A percentile compares a stretch with the other conserved stretches of the same genome.
Conservation (phyloP, 106 monocot genomes). For the Dioscorea dumetorum region DNA sequence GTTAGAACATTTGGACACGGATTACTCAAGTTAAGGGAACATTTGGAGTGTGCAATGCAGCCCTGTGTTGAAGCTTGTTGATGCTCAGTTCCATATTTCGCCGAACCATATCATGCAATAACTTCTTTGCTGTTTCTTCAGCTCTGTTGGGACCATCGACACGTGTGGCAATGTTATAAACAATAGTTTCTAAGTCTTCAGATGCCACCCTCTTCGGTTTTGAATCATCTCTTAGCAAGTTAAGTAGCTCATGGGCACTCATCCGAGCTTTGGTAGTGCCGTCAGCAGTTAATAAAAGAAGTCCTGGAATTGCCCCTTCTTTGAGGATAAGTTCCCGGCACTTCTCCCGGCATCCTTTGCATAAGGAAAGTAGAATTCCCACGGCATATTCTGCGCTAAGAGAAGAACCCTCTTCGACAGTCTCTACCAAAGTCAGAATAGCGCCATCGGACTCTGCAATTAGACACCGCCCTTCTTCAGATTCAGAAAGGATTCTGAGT, state of each 20-base stretch:
- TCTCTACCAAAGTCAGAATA: conserved; percentile 55
- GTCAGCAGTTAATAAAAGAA: conserved; percentile 46
- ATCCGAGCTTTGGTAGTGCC: conserved; percentile 35
- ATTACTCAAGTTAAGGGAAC: background rate
- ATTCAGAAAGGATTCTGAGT: conserved; percentile 31
- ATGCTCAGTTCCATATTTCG: conserved; percentile 31
- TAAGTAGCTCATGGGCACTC: conserved; percentile 31
- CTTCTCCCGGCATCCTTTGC: conserved; percentile 34
- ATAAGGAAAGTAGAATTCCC: conserved; percentile 37
- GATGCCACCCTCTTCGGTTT: conserved; percentile 16
- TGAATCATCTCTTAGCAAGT: conserved; percentile 39
- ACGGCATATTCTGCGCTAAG: conserved; percentile 45
- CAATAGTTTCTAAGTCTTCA: conserved; percentile 27
- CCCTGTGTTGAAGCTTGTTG: conserved; percentile 19
- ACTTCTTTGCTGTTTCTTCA: conserved; percentile 31
- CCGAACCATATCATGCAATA: conserved; percentile 36
- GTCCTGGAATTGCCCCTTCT: conserved; percentile 72
- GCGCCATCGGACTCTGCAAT: conserved; percentile 39
- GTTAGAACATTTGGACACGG: too few relatives aligned
- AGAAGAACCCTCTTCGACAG: conserved; percentile 59
- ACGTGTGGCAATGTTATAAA: conserved; percentile 26
- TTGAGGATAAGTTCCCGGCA: conserved; percentile 49
- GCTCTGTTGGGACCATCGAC: conserved; percentile 36
- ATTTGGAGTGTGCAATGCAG: background rate
- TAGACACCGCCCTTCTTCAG: conserved; percentile 31